Conservation (phyloP, 2,329 filamentous ascomycete genomes). For the Madurella mycetomatis region DNA sequence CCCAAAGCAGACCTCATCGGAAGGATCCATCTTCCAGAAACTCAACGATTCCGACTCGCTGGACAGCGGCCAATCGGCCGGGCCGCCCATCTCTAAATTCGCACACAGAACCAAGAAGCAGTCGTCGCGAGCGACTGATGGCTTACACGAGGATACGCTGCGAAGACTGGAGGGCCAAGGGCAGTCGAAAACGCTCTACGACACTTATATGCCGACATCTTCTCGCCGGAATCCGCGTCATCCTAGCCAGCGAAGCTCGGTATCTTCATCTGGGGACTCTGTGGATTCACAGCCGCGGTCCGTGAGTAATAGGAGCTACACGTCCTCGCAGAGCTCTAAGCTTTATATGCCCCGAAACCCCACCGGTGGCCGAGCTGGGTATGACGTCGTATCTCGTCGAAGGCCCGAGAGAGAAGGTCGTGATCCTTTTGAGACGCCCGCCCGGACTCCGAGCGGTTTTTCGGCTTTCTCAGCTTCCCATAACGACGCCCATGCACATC, state of each 20-base stretch:
- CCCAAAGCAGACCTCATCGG: slow-evolving; percentile 6
- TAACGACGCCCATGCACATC: slow-evolving; percentile 4
- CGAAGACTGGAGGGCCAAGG: slow-evolving; percentile 25
- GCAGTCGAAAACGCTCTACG: slow-evolving; percentile 12
- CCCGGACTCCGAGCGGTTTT: slow-evolving; percentile 18
- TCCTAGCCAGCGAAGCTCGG: slow-evolving; percentile 22
- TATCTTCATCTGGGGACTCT: slow-evolving; percentile 25
- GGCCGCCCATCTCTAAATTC: slow-evolving; percentile 17
- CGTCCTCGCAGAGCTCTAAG: slow-evolving; percentile 22
- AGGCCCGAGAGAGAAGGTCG: slow-evolving; percentile 6
- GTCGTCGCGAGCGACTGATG: background rate
- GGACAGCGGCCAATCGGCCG: slow-evolving; percentile 5
- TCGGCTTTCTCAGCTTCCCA: slow-evolving; percentile 14
- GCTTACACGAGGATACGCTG: slow-evolving; percentile 28
- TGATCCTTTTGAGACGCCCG: slow-evolving; percentile 15
- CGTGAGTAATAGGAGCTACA: slow-evolving; percentile 21
- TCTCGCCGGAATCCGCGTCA: slow-evolving; percentile 12
- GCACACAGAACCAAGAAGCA: slow-evolving; percentile 10
- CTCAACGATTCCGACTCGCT: slow-evolving; percentile 13
- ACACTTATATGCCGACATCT: slow-evolving; percentile 22
- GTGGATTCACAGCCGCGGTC: slow-evolving; percentile 22
- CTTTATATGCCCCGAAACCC: slow-evolving; percentile 18
- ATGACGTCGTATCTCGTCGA: slow-evolving; percentile 1
- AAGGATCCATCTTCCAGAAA: slow-evolving; percentile 12
- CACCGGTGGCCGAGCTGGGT: background rate